Evolutionary conservation across 345 rosid genomes (phyloP).

Genomic region (Salix viminalis): DNA sequence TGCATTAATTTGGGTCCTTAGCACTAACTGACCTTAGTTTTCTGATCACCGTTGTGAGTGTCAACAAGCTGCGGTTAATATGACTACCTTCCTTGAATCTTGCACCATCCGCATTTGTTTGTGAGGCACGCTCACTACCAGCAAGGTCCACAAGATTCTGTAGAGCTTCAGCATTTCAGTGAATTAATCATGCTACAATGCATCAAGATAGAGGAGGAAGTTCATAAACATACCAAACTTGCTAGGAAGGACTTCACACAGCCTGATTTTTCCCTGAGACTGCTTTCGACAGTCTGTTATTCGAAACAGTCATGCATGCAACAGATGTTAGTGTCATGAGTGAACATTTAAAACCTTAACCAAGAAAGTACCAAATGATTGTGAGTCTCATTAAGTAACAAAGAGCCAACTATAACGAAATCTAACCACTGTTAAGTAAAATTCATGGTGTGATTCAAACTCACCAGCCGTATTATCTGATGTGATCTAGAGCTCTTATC

Average conservation of each 20-base stretch:
- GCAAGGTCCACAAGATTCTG: slow-evolving; percentile 99
- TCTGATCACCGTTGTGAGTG: slow-evolving; percentile 88
- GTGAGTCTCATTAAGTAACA: background rate
- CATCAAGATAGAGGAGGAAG: slow-evolving; percentile 11
- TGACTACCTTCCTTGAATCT: slow-evolving; percentile 94
- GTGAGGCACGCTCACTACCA: slow-evolving; percentile 91
- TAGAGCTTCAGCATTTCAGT: slow-evolving; percentile 16
- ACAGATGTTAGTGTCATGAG: slow-evolving; percentile 11
- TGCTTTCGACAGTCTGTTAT: slow-evolving; percentile 78
- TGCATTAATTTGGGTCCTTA: background rate
- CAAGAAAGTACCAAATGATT: background rate
- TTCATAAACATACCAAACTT: slow-evolving; percentile 59
- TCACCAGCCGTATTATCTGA: slow-evolving; percentile 94
- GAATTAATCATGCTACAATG: background rate
- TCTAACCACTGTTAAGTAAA: background rate
- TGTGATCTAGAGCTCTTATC: slow-evolving; percentile 97
- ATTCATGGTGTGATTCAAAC: background rate
- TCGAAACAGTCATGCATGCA: slow-evolving; percentile 18
- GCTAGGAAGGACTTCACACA: slow-evolving; percentile 77
- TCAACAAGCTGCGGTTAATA: slow-evolving; percentile 89
- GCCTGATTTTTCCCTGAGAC: slow-evolving; percentile 70
- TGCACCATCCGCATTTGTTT: slow-evolving; percentile 76
- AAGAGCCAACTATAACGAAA: background rate
- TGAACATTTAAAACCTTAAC: background rate
- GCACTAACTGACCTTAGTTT: slow-evolving; percentile 73